Evolutionary conservation across 805 yeast species (phyloP), one percentile per base, ranked within the genome.

Genomic region (Maudiozyma serrabonitensis): DNA sequence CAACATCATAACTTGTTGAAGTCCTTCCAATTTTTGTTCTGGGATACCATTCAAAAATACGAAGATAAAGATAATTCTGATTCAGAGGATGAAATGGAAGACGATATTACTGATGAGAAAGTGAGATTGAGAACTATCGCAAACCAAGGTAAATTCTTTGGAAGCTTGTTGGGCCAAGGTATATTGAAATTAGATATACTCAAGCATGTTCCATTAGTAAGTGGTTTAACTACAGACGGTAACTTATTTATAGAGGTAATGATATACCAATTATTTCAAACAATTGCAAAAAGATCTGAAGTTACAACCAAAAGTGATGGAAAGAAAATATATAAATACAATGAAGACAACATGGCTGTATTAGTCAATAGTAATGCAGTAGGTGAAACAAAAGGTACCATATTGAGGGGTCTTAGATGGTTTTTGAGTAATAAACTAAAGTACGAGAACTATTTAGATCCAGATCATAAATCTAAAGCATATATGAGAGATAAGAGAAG

Each of bases 1-100:
- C 52, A 62, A 31, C 78, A 79, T 21, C 95, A 88, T 57, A 72
- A 81, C 2, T 69, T 85, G 64, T 76, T 86, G 61, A 89, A 90
- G 66, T 80, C 95, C 0, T 84, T 93, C 58, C 97, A 91, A 62
- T 89, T 93, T 63, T 72, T 80, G 57, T 72, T 93, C 40, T 93
- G 98, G 98, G 96, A 93, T 64, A 74, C 81, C 42, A 58, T 90
- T 16, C 81, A 81, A 55, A 87, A 81, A 35, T 70, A 87, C 42
- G 95, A 87, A 54, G 78, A 75, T 1, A 78, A 75, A 4, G 70
- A 66, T 2, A 73, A 68, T 21, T 59, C 55, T 55, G 72, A 62
- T 34, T 60, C 58, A 7, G 65, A 60, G 35, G 62, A 56, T 23
- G 68, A 55, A 9, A 65, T 56, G 0, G 69, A 59, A 41, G 59